These are phyloP conservation scores for Pestalotiopsis sp. DNA, from an alignment of 2,329 filamentous ascomycete genomes.

Conservation along the genomic window DNA sequence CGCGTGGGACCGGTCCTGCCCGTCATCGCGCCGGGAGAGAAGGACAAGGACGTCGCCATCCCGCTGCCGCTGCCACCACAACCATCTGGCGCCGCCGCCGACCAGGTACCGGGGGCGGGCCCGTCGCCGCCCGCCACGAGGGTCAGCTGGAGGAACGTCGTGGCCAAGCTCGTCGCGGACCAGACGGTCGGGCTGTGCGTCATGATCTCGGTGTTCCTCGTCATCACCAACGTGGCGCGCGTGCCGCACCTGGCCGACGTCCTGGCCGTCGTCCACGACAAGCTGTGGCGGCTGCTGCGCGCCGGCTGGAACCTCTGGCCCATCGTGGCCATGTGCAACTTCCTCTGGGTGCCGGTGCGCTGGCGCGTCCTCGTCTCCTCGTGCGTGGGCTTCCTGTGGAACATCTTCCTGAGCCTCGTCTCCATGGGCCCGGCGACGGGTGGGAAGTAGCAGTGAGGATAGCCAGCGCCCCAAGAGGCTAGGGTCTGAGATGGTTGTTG, in stretches of 20 bases:
- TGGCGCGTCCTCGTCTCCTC: slow-evolving; percentile 38
- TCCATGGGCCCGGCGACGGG: slow-evolving; percentile 21
- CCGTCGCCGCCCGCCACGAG: neutral
- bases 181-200: slow-evolving; percentile 38
- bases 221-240: slow-evolving; percentile 38
- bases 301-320: slow-evolving; percentile 42
- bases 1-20: slow-evolving; percentile 20
- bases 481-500: neutral
- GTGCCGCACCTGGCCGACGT: slow-evolving; percentile 28
- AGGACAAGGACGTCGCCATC: slow-evolving; percentile 19
- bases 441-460: neutral
- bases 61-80: neutral
- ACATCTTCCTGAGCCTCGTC: slow-evolving; percentile 39
- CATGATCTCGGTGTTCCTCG: slow-evolving; percentile 36
- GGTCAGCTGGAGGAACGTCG: slow-evolving; percentile 37
- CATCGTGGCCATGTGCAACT: slow-evolving; percentile 37
- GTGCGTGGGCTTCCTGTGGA: slow-evolving; percentile 40
- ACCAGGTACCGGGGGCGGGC: neutral
- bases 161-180: slow-evolving; percentile 38
- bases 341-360: slow-evolving; percentile 38
- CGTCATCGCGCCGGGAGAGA: slow-evolving; percentile 26
- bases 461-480: neutral
- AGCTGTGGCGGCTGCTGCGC: slow-evolving; percentile 33
- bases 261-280: slow-evolving; percentile 28
- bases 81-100: neutral